A percentile compares a stretch with the other conserved stretches of the same genome.
phyloP scores from a whole-genome alignment of 345 rosid genomes.

The Iberis pinnata region DNA sequence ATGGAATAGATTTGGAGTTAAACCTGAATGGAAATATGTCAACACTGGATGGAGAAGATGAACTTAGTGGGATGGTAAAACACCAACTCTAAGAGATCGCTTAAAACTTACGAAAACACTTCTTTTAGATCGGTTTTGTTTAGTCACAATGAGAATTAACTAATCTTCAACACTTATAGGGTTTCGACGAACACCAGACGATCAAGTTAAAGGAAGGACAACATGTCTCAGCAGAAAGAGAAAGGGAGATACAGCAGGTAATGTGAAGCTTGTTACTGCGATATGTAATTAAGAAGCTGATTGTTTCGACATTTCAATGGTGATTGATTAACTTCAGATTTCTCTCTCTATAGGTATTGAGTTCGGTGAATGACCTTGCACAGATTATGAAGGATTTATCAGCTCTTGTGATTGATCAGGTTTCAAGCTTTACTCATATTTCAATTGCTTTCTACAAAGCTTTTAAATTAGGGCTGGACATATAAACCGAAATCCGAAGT shows the following conservation, averaged over 20 bases:
- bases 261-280: background rate
- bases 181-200: conserved; percentile 39
- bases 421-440: conserved; percentile 18
- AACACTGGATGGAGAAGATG: conserved; percentile 45
- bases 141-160: background rate
- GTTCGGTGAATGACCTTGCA: conserved; percentile 86
- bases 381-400: conserved; percentile 93
- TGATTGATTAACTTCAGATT: conserved; percentile 4
- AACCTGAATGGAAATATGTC: conserved; percentile 48
- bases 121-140: no score
- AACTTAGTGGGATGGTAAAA: conserved; percentile 44
- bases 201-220: conserved; percentile 35
- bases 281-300: background rate
- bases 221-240: conserved; percentile 40
- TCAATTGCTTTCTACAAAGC: no score
- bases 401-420: conserved; percentile 92
- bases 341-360: conserved; percentile 55
- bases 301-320: background rate
- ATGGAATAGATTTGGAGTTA: conserved; percentile 61
- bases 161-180: conserved; percentile 27
- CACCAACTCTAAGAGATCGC: no score
- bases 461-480: no score
- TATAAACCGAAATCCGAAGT: no score
- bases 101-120: no score
- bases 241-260: conserved; percentile 43